phyloP scores from a whole-genome alignment of 768 basidiomycete species.

The Calocybe gangraenosa region DNA sequence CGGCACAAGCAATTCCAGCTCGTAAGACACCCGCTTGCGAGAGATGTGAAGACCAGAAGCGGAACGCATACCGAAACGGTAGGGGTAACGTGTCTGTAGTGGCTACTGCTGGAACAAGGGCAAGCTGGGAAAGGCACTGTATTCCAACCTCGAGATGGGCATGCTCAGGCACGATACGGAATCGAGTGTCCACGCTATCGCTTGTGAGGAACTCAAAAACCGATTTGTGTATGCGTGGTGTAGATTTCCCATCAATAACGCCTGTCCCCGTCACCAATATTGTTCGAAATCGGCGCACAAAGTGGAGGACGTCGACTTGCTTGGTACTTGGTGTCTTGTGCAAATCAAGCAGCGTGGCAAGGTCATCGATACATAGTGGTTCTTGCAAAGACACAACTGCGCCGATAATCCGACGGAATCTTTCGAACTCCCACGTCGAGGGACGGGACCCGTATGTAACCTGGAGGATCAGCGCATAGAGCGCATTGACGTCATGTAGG shows the following conservation, averaged over 20 bases:
- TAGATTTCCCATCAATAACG: conserved; percentile 5
- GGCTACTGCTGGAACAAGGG: not conserved
- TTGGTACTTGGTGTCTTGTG: not conserved
- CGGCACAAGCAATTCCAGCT: not conserved
- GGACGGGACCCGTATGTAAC: not conserved
- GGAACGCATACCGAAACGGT: not conserved
- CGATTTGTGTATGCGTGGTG: conserved; percentile 14
- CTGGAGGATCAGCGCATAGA: conserved; percentile 13
- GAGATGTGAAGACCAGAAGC: too few relatives aligned
- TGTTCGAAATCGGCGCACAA: conserved; percentile 14
- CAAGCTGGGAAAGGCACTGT: conserved; percentile 3
- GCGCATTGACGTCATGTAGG: not conserved
- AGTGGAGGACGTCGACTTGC: conserved; percentile 9
- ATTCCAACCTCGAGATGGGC: conserved; percentile 1
- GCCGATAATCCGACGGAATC: conserved; percentile 13
- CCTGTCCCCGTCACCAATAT: conserved; percentile 12
- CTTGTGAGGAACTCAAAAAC: too few relatives aligned
- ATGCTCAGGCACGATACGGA: not conserved
- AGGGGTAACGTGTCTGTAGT: not conserved
- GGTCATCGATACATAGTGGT: conserved; percentile 9
- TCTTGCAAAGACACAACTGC: conserved; percentile 7
- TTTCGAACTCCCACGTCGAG: conserved; percentile 12
- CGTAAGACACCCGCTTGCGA: too few relatives aligned
- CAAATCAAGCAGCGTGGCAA: conserved; percentile 6
- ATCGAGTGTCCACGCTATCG: not conserved